Percentiles rank a stretch among this genome's conserved stretches.
These are phyloP conservation scores for Clitocybe nebularis DNA, from an alignment of 1,284 basidiomycete genomes.

Conservation along the genomic window DNA sequence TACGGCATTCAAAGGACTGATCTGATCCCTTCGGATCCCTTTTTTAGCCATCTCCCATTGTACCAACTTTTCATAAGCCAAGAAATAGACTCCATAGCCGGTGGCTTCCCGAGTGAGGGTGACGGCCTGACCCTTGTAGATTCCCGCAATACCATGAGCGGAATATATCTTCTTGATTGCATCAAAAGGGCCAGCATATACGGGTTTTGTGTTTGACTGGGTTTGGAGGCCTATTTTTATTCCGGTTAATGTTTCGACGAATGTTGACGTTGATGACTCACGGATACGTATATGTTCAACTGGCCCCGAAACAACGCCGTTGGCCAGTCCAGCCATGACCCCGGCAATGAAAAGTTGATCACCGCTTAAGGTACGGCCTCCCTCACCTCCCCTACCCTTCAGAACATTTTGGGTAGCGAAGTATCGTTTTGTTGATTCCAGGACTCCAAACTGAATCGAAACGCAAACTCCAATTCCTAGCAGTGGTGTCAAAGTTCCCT, in stretches of 20 bases:
- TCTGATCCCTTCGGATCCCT: conserved; percentile 69
- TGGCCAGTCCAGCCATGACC: conserved; percentile 84
- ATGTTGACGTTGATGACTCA: conserved; percentile 34
- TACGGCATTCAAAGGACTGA: conserved; percentile 73
- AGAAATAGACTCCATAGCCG: conserved; percentile 89
- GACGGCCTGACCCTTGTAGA: conserved; percentile 92
- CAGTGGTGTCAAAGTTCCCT: conserved; percentile 93
- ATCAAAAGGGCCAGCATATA: conserved; percentile 83
- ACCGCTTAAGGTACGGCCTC: conserved; percentile 53
- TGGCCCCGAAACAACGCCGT: conserved; percentile 90
- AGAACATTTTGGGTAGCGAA: conserved; percentile 63
- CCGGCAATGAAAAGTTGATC: conserved; percentile 78
- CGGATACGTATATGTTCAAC: conserved; percentile 98
- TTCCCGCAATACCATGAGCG: conserved; percentile 73
- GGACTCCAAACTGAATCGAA: conserved; percentile 93
- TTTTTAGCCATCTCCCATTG: conserved; percentile 77
- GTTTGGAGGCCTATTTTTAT: conserved; percentile 74
- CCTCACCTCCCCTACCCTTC: conserved; percentile 53
- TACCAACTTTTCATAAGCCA: conserved; percentile 90
- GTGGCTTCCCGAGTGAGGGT: conserved; percentile 85
- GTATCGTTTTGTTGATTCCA: conserved; percentile 87
- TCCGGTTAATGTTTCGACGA: conserved; percentile 8
- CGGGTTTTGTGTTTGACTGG: conserved; percentile 69
- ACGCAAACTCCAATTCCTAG: conserved; percentile 95
- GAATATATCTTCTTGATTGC: conserved; percentile 80